Base-by-base conservation (phyloP, 192 early-diverging fungal genomes). In the Entomortierella parvispora region DNA sequence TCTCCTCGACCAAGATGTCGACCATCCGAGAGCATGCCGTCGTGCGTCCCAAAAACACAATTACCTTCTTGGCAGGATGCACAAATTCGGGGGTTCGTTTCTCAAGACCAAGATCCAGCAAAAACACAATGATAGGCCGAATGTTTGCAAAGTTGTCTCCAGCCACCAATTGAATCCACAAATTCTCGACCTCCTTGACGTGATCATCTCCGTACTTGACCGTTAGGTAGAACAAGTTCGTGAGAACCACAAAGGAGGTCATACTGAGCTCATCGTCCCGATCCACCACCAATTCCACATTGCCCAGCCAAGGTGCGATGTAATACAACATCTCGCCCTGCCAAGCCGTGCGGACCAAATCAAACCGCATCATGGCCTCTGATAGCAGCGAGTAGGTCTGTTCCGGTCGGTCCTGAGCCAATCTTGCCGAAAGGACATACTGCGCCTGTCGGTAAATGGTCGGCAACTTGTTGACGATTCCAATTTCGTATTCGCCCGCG, bases 361-460 rank as follows among this genome's bases (percentile, higher is more conserved):
- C 91, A 58, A 93, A 86, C 26, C 89, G 82, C 56, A 83, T 80
- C n/a, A 89, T 87, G 22, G 94, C 84, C 62, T 97, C 95, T 6
- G 90, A 92, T 0, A 96, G 56, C 60, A 95, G 84, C 45, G 88
- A 86, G 61, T 87, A 81, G 0, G 93, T 91, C 47, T 91, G 71
- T 9, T 89, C 88, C 6, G 86, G 79, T 18, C 68, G 63, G n/a
- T 77, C 87, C 28, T 85, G 78, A 7, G 94, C 93, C 8, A 95
- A 61, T 6, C 90, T 72, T 1, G 89, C 80, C 0, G 93, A 95
- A 17, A 93, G 69, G 3, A 85, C 70, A 29, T 86, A 82, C 76
- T 96, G 94, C 1, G 91, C 88, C 68, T 91, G 85, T 37, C 94
- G 92, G 80, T 94, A 96, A 22, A 95, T 87, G 8, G 87, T 84